Conservation (phyloP, 306 rosid genomes). For the Quercus alba region DNA sequence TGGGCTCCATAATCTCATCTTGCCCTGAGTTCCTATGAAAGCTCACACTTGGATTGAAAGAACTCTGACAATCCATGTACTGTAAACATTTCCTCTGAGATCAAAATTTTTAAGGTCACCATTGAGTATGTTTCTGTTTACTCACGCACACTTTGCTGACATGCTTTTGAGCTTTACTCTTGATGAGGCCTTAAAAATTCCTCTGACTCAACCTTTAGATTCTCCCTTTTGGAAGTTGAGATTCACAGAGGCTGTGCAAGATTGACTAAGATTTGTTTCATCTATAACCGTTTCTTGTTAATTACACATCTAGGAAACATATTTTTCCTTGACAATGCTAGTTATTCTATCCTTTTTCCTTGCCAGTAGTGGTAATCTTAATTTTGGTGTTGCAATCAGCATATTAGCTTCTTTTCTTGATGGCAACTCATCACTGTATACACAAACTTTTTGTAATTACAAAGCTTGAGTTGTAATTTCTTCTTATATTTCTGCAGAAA, state of each 20-base stretch:
- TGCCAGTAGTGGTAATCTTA: background rate
- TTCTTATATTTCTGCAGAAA: slow-evolving; percentile 50
- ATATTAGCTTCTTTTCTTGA: background rate
- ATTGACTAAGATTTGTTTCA: background rate
- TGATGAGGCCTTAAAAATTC: background rate
- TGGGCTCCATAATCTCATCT: background rate
- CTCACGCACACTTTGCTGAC: background rate
- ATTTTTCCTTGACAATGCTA: background rate
- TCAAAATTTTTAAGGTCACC: background rate
- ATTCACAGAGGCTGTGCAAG: background rate
- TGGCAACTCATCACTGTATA: slow-evolving; percentile 4
- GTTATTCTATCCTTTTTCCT: background rate
- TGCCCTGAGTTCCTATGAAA: background rate
- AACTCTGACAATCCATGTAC: background rate
- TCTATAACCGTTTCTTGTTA: background rate
- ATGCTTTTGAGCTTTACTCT: background rate
- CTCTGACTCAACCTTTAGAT: background rate
- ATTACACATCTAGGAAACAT: background rate
- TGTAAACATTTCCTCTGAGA: background rate
- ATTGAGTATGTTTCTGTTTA: background rate
- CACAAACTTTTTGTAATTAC: slow-evolving; percentile 13
- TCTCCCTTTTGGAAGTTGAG: background rate
- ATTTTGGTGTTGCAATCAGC: background rate
- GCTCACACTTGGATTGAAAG: background rate
- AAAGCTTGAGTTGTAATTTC: slow-evolving; percentile 10